Conservation (phyloP, 2,329 filamentous ascomycete genomes). For the Xylariaceae sp. region DNA sequence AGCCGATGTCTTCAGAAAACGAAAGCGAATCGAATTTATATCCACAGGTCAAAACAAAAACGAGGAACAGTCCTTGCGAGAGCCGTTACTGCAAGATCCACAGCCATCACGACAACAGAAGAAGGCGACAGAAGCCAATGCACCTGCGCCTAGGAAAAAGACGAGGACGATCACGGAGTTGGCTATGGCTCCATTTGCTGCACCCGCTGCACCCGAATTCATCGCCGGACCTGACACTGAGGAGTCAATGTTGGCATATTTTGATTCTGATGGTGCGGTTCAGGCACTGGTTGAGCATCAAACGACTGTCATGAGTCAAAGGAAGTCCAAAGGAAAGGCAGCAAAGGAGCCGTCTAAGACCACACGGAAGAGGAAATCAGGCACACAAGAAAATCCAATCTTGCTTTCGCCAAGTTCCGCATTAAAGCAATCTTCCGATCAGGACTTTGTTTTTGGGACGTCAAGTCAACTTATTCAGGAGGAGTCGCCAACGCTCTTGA, state of each 20-base stretch:
- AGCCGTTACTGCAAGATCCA: conserved; percentile 25
- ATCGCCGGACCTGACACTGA: conserved; percentile 26
- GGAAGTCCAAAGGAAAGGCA: conserved; percentile 36
- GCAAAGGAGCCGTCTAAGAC: conserved; percentile 27
- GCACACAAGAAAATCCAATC: conserved; percentile 39
- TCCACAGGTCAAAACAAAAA: conserved; percentile 29
- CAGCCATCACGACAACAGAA: conserved; percentile 15
- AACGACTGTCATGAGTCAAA: conserved; percentile 31
- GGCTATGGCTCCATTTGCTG: conserved; percentile 64
- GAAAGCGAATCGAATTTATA: conserved; percentile 52
- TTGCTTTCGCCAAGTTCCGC: conserved; percentile 67
- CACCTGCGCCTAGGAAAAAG: conserved; percentile 61
- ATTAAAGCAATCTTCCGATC: conserved; percentile 57
- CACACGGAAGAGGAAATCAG: conserved; percentile 36
- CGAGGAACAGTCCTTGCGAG: conserved; percentile 25
- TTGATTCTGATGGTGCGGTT: conserved; percentile 34
- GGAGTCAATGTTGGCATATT: conserved; percentile 44
- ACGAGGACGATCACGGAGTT: conserved; percentile 71
- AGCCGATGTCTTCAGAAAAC: conserved; percentile 43
- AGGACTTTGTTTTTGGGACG: conserved; percentile 80
- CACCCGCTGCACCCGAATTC: conserved; percentile 34
- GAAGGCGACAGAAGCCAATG: conserved; percentile 37
- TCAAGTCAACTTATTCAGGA: conserved; percentile 75
- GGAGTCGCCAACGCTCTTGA: conserved; percentile 61
- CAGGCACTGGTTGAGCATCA: conserved; percentile 34